These are phyloP conservation scores for Acanthamoeba royreba DNA, from an alignment of 208 protist species.

Conservation along the genomic window DNA sequence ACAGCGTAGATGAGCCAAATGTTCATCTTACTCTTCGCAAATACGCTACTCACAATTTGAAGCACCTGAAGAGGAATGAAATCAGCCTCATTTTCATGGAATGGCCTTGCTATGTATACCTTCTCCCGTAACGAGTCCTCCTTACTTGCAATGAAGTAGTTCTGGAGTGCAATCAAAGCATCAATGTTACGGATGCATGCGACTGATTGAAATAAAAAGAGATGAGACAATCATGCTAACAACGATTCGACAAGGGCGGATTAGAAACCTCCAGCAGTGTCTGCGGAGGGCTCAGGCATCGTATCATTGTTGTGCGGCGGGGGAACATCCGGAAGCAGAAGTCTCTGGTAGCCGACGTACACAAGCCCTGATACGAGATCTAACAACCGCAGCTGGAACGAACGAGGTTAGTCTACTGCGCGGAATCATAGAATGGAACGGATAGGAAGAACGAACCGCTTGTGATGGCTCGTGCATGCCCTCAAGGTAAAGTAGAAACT, in stretches of 20 bases:
- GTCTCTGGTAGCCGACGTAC: not conserved
- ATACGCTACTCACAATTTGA: not conserved
- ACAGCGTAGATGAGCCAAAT: constrained; percentile 26
- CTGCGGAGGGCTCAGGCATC: not conserved
- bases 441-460: not conserved
- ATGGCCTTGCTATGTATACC: too few species aligned
- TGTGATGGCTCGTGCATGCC: constrained; percentile 2
- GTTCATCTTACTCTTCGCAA: not conserved
- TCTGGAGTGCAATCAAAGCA: constrained; percentile 3
- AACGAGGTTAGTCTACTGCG: too few species aligned
- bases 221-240: not conserved
- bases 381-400: not conserved
- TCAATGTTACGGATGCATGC: constrained; percentile 27
- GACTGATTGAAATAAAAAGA: not conserved
- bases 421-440: not conserved
- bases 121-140: constrained; percentile 2
- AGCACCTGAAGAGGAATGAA: too few species aligned
- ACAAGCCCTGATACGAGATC: not conserved
- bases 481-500: constrained; percentile 19
- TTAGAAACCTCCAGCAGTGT: not conserved
- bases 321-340: not conserved
- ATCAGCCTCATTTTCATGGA: too few species aligned
- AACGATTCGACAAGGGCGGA: too few species aligned
- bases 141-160: constrained; percentile 31
- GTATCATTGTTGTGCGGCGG: constrained; percentile 6